These are phyloP conservation scores for Saturnispora saitoi DNA, from an alignment of 805 yeast species.

Conservation along the genomic window DNA sequence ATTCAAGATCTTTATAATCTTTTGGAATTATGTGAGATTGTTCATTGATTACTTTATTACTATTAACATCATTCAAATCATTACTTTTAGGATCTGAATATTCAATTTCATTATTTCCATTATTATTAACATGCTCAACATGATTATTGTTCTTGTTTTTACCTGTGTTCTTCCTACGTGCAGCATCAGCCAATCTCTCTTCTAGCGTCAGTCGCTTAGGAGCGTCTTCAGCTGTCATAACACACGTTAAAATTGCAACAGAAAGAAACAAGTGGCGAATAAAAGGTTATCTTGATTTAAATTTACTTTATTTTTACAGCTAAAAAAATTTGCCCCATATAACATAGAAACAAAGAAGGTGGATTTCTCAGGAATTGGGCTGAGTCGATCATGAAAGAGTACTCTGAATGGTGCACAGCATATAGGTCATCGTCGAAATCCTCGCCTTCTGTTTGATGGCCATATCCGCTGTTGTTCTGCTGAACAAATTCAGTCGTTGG, in stretches of 20 bases:
- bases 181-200: slow-evolving; percentile 79
- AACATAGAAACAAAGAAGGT: neutral
- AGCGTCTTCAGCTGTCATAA: neutral
- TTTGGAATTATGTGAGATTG: neutral
- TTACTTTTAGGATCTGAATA: neutral
- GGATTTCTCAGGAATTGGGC: slow-evolving; percentile 10
- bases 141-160: neutral
- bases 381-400: slow-evolving; percentile 11
- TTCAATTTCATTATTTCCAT: neutral
- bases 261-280: neutral
- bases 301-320: neutral
- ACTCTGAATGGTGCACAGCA: slow-evolving; percentile 12
- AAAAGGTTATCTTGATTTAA: neutral
- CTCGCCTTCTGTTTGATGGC: neutral
- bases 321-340: neutral
- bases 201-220: slow-evolving; percentile 64
- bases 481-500: neutral
- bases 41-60: neutral
- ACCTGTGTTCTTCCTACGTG: slow-evolving; percentile 29
- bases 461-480: neutral
- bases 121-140: slow-evolving; percentile 6
- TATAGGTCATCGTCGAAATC: slow-evolving; percentile 10
- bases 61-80: neutral
- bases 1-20: neutral
- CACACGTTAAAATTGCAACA: neutral